Evolutionary conservation across 805 yeast species (phyloP), one percentile per base, ranked within the genome.

Genomic region (Cyberlindnera nakhonratchasimensis): DNA sequence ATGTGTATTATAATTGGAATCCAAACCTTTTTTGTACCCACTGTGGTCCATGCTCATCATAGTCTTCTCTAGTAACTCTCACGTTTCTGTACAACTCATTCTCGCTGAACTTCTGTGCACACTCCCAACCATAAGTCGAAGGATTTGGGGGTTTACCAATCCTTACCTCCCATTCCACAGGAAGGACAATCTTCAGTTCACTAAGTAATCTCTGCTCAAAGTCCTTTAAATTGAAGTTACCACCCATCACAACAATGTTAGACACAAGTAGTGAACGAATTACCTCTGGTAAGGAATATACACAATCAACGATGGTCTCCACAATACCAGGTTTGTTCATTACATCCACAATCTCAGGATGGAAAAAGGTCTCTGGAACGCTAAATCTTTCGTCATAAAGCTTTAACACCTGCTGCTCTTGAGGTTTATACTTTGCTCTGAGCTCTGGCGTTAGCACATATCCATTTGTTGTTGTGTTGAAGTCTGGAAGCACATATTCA

Each of bases 401-500:
- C 37, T 72, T 66, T 28, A 91, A 65, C 1, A 81, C 70, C 60
- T 90, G 96, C 10, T 75, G 67, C 36, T 79, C 83, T 18, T 65
- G 71, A 3, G 73, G 64, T 28, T 58, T 53, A n/a, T 53, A 55
- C 29, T 55, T 53, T 2, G 49, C 46, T 25, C 48, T 52, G 17
- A 59, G 51, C 14, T 55, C 64, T 6, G 61, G 58, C 11, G 71
- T 66, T 6, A 70, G 61, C 1, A 85, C 78, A 54, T 80, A 84
- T 0, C 99, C 99, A 9, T 80, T 70, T 33, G 81, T 75, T 7
- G 89, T 82, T 2, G 86, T 82, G 55, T 85, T 86, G 61, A 82
- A 85, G 59, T 90, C 96, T 0, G 99, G 99, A 31, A 93, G 66
- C 0, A 87, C 84, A 55, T 88, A 91, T 52, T 83, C 88, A 37